phyloP scores from a whole-genome alignment of 2,329 filamentous ascomycete genomes.

The Diaporthe destruens region DNA sequence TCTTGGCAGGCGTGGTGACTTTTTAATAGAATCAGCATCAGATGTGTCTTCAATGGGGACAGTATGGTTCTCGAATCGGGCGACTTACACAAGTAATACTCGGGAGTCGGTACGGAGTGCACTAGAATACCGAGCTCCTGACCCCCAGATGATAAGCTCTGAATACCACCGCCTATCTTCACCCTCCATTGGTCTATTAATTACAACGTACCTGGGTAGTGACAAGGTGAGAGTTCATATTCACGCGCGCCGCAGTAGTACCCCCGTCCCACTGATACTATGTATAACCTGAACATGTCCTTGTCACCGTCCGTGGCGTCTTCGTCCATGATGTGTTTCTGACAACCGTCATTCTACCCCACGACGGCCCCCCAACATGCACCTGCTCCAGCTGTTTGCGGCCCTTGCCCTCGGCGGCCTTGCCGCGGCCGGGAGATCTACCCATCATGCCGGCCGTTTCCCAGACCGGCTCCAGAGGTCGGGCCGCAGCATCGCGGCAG shows the following conservation, averaged over 20 bases:
- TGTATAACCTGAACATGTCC: conserved; percentile 17
- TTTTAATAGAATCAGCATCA: neutral
- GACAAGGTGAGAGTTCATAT: neutral
- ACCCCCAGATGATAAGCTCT: conserved; percentile 3
- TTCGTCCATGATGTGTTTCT: conserved; percentile 2
- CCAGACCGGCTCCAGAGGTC: conserved; percentile 34
- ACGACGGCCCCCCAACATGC: conserved; percentile 30
- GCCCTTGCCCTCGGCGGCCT: conserved; percentile 33
- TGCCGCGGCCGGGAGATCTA: conserved; percentile 35
- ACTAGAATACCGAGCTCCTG: no score
- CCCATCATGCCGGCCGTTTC: conserved; percentile 40
- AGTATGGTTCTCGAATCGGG: conserved; percentile 3
- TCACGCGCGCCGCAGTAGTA: neutral
- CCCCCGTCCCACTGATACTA: conserved; percentile 4
- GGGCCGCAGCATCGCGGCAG: conserved; percentile 7
- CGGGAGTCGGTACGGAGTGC: no score
- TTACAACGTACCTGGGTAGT: conserved; percentile 10
- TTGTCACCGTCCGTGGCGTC: neutral
- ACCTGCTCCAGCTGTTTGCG: conserved; percentile 32
- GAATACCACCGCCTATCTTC: conserved; percentile 11
- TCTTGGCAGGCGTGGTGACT: neutral
- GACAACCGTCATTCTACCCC: conserved; percentile 10
- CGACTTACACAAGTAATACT: neutral
- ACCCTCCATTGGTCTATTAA: conserved; percentile 2
- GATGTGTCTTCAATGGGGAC: neutral